Percentiles rank a stretch among this genome's conserved stretches.
These are phyloP conservation scores for Metschnikowia kunwiensis DNA, from an alignment of 805 yeast genomes.

Conservation along the genomic window DNA sequence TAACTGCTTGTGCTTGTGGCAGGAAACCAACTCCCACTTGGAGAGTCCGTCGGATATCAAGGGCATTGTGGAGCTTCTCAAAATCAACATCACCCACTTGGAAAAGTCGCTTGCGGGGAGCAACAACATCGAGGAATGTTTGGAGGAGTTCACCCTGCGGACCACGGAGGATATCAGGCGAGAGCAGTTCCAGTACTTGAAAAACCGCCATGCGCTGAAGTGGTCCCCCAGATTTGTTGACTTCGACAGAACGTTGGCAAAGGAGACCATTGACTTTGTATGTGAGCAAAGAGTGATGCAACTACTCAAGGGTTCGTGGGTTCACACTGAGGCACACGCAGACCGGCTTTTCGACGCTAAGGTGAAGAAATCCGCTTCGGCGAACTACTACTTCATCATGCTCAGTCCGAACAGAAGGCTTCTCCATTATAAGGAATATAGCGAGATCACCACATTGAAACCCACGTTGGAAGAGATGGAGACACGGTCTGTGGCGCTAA, in stretches of 20 bases:
- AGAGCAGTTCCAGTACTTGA: constrained; percentile 48
- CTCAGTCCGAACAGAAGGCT: constrained; percentile 66
- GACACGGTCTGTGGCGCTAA: constrained; percentile 48
- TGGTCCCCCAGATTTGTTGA: constrained; percentile 48
- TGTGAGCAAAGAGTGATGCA: constrained; percentile 71
- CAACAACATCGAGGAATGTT: constrained; percentile 41
- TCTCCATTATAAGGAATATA: constrained; percentile 58
- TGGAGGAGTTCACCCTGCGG: constrained; percentile 38
- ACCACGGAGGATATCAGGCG: constrained; percentile 52
- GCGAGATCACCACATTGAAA: constrained; percentile 39
- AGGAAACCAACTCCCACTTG: constrained; percentile 51
- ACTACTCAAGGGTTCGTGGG: constrained; percentile 80
- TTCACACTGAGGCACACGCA: constrained; percentile 57
- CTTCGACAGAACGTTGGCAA: constrained; percentile 49
- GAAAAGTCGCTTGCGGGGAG: constrained; percentile 25
- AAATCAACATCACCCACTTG: constrained; percentile 25
- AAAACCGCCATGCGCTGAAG: constrained; percentile 28
- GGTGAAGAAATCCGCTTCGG: constrained; percentile 18
- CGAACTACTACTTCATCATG: constrained; percentile 51
- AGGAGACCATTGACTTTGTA: constrained; percentile 67
- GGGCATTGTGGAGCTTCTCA: constrained; percentile 46
- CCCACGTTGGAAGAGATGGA: constrained; percentile 63
- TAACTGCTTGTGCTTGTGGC: constrained; percentile 62
- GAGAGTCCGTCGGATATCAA: constrained; percentile 48
- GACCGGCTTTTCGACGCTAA: constrained; percentile 23